Conservation (phyloP, 2,329 filamentous ascomycete species). For the Sclerotinia subarctica region DNA sequence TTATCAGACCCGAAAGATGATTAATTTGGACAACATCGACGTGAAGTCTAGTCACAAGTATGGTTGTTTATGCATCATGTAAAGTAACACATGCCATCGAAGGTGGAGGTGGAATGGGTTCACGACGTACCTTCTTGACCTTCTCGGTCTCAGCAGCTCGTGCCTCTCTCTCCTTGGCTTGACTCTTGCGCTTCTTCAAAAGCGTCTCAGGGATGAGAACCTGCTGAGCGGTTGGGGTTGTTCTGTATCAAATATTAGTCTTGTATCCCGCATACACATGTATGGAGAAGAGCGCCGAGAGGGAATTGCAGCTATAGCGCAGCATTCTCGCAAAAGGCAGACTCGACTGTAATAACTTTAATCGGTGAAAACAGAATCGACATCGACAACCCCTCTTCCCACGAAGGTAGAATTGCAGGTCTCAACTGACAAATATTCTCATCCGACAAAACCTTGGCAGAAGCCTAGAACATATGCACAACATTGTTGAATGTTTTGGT, state of each 20-base stretch:
- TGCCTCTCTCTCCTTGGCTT: conserved; percentile 98
- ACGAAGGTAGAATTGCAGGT: conserved; percentile 22
- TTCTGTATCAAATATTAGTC: conserved; percentile 78
- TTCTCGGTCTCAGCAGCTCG: conserved; percentile 75
- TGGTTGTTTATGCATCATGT: conserved; percentile 82
- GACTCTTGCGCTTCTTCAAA: conserved; percentile 99
- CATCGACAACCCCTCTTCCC: conserved; percentile 33
- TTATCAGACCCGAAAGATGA: conserved; percentile 99
- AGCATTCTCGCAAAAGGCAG: conserved; percentile 84
- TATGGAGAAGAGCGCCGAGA: conserved; percentile 73
- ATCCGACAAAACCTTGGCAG: conserved; percentile 72
- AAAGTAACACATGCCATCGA: conserved; percentile 21
- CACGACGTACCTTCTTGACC: conserved; percentile 71
- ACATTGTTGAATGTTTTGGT: conserved; percentile 32
- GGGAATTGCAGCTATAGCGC: conserved; percentile 88
- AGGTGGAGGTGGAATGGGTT: background rate
- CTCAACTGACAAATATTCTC: conserved; percentile 49
- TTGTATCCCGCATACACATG: conserved; percentile 61
- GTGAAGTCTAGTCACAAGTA: conserved; percentile 79
- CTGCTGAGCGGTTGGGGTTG: conserved; percentile 90
- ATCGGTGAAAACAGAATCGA: conserved; percentile 61
- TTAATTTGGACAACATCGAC: conserved; percentile 98
- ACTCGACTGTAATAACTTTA: conserved; percentile 75
- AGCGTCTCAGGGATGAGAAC: conserved; percentile 98
- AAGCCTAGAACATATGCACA: conserved; percentile 48